Conservation (phyloP, 169 alveolate genomes). For the Eimeria acervulina region DNA sequence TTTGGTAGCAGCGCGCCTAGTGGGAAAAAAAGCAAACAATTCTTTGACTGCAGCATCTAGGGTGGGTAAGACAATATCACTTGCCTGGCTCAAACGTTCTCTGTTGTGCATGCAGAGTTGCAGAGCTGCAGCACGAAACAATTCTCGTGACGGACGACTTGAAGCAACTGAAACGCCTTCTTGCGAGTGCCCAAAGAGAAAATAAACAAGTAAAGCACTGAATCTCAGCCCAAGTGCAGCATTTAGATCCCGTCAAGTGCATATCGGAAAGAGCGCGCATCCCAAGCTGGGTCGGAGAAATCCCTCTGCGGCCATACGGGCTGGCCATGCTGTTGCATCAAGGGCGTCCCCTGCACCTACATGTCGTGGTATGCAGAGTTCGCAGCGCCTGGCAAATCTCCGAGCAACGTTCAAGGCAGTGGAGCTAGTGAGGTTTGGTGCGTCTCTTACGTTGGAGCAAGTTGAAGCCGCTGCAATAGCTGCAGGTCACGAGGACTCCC, state of each 20-base stretch:
- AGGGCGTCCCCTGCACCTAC: neutral
- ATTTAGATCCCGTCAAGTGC: neutral
- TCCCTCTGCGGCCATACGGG: neutral
- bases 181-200: constrained; percentile 37
- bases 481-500: constrained; percentile 54
- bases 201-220: constrained; percentile 24
- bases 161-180: constrained; percentile 37
- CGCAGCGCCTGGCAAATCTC: constrained; percentile 54
- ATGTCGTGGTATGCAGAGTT: constrained; percentile 4
- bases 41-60: neutral
- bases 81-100: neutral
- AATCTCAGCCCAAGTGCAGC: neutral
- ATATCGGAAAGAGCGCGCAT: neutral
- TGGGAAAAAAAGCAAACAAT: neutral
- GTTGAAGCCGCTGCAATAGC: constrained; percentile 71
- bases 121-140: constrained; percentile 57
- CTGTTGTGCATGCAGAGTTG: constrained; percentile 26
- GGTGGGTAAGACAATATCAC: neutral
- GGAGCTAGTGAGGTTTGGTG: constrained; percentile 60
- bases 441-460: constrained; percentile 58
- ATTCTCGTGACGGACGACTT: constrained; percentile 39
- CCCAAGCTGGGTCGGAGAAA: neutral
- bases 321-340: neutral
- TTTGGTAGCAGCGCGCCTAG: neutral
- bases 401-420: constrained; percentile 68